Evolutionary conservation across 2,329 filamentous ascomycete genomes (phyloP).

Genomic region (Tolypocladium tundrense): DNA sequence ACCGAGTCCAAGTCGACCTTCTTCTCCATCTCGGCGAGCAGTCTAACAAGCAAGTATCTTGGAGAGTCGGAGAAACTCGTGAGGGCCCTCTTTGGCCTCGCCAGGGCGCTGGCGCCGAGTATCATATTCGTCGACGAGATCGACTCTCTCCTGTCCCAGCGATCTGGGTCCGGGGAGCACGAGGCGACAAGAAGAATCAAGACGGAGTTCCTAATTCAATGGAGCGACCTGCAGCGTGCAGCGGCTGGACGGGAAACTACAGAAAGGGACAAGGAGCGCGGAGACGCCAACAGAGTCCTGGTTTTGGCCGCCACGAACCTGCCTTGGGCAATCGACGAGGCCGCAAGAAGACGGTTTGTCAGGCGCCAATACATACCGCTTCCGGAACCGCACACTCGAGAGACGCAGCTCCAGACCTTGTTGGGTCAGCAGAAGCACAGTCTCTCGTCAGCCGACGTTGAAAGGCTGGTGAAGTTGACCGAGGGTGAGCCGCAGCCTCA

Average conservation of each 20-base stretch:
- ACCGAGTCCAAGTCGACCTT: slow-evolving; percentile 93
- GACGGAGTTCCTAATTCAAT: slow-evolving; percentile 95
- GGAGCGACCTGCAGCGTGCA: slow-evolving; percentile 87
- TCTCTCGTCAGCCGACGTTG: slow-evolving; percentile 61
- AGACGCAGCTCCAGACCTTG: slow-evolving; percentile 67
- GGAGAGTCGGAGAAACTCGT: slow-evolving; percentile 97
- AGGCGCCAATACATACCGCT: slow-evolving; percentile 91
- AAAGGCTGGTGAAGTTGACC: slow-evolving; percentile 65
- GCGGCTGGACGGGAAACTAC: slow-evolving; percentile 72
- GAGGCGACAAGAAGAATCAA: slow-evolving; percentile 92
- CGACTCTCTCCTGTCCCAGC: slow-evolving; percentile 78
- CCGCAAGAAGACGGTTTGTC: slow-evolving; percentile 81
- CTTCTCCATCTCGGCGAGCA: slow-evolving; percentile 93
- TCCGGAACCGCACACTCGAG: slow-evolving; percentile 74
- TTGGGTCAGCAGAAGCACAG: slow-evolving; percentile 81
- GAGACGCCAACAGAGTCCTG: slow-evolving; percentile 79
- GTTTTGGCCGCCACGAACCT: slow-evolving; percentile 93
- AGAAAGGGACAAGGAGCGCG: slow-evolving; percentile 56
- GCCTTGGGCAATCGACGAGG: slow-evolving; percentile 97
- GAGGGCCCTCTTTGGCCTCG: slow-evolving; percentile 79
- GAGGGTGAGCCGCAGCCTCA: slow-evolving; percentile 51
- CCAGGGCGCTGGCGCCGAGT: slow-evolving; percentile 78
- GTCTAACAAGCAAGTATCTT: slow-evolving; percentile 88
- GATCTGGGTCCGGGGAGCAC: slow-evolving; percentile 76
- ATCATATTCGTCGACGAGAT: slow-evolving; percentile 99